These are phyloP conservation scores for Dipodascus albidus DNA, from an alignment of 805 yeast species.

Conservation along the genomic window DNA sequence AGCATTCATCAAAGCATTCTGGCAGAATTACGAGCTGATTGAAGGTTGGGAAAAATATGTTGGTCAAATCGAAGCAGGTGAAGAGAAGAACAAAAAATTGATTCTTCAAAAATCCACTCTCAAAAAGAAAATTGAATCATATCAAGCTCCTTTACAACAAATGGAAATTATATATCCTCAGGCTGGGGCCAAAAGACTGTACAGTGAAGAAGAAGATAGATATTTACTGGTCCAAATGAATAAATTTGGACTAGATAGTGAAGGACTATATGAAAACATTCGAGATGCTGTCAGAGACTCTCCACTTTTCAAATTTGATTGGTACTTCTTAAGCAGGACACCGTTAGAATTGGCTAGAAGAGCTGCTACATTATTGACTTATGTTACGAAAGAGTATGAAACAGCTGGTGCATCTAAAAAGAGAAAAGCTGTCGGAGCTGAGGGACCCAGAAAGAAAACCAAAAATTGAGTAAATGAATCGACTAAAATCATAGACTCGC, in stretches of 20 bases:
- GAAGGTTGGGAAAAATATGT: slow-evolving; percentile 84
- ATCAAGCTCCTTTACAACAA: slow-evolving; percentile 70
- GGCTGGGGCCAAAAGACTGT: slow-evolving; percentile 49
- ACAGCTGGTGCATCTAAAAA: slow-evolving; percentile 1
- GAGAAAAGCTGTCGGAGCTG: background rate
- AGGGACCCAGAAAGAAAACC: background rate
- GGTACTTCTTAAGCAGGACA: slow-evolving; percentile 72
- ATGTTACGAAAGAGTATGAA: slow-evolving; percentile 54
- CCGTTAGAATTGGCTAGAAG: slow-evolving; percentile 72
- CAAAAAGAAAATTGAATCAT: slow-evolving; percentile 60
- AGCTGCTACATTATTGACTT: slow-evolving; percentile 63
- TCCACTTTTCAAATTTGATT: slow-evolving; percentile 77
- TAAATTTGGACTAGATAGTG: slow-evolving; percentile 68
- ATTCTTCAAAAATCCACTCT: slow-evolving; percentile 69
- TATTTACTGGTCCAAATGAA: slow-evolving; percentile 71
- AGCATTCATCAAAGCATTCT: slow-evolving; percentile 68
- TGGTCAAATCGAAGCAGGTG: slow-evolving; percentile 77
- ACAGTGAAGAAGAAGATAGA: slow-evolving; percentile 83
- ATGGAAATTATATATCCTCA: slow-evolving; percentile 64
- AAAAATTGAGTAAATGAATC: background rate
- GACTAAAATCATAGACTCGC: too few relatives aligned
- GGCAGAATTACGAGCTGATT: slow-evolving; percentile 66
- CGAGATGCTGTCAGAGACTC: slow-evolving; percentile 62
- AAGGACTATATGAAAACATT: slow-evolving; percentile 67
- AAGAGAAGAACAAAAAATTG: slow-evolving; percentile 58